phyloP scores from a whole-genome alignment of 2,329 filamentous ascomycete genomes.

The Ceratocystis alfenasii region DNA sequence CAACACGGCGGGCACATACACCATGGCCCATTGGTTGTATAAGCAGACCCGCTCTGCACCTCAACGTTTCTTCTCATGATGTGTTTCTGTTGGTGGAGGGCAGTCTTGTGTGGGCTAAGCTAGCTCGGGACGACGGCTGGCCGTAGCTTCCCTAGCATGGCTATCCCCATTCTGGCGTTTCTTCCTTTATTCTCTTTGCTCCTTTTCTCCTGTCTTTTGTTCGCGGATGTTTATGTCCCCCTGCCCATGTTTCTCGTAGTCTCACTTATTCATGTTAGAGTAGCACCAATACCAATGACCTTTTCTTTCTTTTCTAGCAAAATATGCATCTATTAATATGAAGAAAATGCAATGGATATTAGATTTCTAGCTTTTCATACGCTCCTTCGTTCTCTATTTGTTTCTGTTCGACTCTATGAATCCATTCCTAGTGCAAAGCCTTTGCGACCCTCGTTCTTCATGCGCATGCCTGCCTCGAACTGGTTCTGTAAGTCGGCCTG shows the following conservation, averaged over 20 bases:
- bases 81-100: too few species aligned
- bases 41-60: not conserved
- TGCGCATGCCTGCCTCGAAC: conserved; percentile 44
- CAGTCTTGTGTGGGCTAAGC: not conserved
- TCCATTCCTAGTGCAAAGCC: conserved; percentile 10
- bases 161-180: not conserved
- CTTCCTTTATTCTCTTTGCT: conserved; percentile 11
- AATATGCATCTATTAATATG: not conserved
- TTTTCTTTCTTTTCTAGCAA: not conserved
- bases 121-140: not conserved
- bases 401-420: not conserved
- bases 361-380: not conserved
- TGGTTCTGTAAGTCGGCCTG: conserved; percentile 45
- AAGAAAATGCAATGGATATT: not conserved
- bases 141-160: not conserved
- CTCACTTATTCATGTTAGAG: conserved; percentile 16
- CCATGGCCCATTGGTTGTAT: not conserved
- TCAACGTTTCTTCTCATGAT: not conserved
- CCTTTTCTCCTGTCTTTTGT: conserved; percentile 22
- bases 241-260: conserved; percentile 1
- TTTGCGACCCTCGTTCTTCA: conserved; percentile 32
- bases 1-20: too few species aligned
- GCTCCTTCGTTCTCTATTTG: not conserved
- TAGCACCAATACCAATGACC: conserved; percentile 8
- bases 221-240: not conserved